Base-by-base conservation (phyloP, 768 basidiomycete species). In the Calvatia gigantea region DNA sequence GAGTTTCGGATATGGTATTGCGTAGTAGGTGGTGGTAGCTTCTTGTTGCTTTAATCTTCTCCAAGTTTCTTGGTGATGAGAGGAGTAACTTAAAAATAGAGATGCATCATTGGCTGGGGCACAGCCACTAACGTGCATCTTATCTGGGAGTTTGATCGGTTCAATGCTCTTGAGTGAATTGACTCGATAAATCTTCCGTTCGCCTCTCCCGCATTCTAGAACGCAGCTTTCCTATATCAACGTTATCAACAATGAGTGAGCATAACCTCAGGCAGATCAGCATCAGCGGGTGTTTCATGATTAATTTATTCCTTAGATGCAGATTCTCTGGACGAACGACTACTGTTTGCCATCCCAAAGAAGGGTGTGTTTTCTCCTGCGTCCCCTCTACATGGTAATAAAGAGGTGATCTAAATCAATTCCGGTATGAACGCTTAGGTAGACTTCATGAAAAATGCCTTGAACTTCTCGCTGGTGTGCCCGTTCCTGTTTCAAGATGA, bases 291-390 rank as follows among this genome's bases (percentile, higher is more conserved):
- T n/a, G n/a, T n/a, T 50, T 54, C 35, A 45, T 47, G 21, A 31
- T 37, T 8, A 44, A 41, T 9, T 33, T 46, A 17, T 44, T 41
- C 11, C 11, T 21, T 61, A 83, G 86, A 94, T 68, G 68, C 80
- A n/a, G 91, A 94, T 61, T 73, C 86, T 17, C 79, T 98, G 51
- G 80, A 91, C 58, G 94, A 92, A 44, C 84, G 94, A 39, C 67
- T 96, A 58, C 77, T 99, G 35, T 96, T 99, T 62, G 96, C 95
- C 7, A 91, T 99, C 62, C 96, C 96, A 1, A 98, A 98, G 78
- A 99, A 98, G 83, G 96, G 96, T 87, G 60, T 44, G 61, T 63
- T 35, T 37, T 46, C 39, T n/a, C 28, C 12, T 42, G 27, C 44
- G 15, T 38, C 8, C 49, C 17, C 37, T 56, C 45, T 33, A 47